Conservation (phyloP, 441 rosid genomes). For the Populus hybrid region DNA sequence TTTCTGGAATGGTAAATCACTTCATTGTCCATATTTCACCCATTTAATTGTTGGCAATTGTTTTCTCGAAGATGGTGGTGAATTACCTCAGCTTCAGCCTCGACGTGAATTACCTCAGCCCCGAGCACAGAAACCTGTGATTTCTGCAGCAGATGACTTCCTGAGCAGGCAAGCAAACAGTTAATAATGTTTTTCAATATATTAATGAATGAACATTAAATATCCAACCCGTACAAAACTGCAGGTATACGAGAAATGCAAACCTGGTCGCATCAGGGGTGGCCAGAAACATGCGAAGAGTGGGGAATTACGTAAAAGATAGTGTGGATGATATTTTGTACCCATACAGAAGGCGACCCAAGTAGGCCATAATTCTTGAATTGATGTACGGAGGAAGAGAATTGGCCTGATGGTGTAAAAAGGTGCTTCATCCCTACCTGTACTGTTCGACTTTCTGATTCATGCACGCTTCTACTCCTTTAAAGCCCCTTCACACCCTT, state of each 20-base stretch:
- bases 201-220: neutral
- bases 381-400: neutral
- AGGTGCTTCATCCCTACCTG: too few relatives aligned
- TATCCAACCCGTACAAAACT: neutral
- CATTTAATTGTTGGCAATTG: neutral
- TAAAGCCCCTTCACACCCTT: neutral
- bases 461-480: neutral
- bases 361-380: slow-evolving; percentile 34
- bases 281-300: slow-evolving; percentile 58
- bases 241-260: slow-evolving; percentile 75
- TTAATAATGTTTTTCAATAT: neutral
- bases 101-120: neutral
- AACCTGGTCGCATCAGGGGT: slow-evolving; percentile 73
- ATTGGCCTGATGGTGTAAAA: neutral
- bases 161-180: slow-evolving; percentile 44
- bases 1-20: neutral
- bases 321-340: slow-evolving; percentile 55
- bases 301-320: slow-evolving; percentile 63
- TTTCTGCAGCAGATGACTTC: slow-evolving; percentile 47
- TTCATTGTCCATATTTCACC: neutral
- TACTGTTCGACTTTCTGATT: neutral
- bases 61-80: slow-evolving; percentile 35
- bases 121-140: slow-evolving; percentile 38
- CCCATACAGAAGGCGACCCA: slow-evolving; percentile 59
- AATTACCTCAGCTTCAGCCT: slow-evolving; percentile 21